Conservation (phyloP, 192 early-diverging fungal genomes). For the Phlyctochytrium arcticum region DNA sequence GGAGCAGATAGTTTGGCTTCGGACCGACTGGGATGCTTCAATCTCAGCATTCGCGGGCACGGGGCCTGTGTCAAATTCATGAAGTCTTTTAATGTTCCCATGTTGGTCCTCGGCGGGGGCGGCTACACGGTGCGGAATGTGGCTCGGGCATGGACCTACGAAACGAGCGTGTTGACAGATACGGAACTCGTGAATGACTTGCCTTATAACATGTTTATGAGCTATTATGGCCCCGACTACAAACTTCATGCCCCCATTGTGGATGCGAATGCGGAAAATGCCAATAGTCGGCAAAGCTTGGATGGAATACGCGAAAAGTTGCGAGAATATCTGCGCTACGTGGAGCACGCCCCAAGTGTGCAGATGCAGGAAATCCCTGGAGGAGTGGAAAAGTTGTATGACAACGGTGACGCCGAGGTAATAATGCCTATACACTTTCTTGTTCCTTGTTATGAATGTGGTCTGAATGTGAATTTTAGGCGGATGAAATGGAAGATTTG, state of each 20-base stretch:
- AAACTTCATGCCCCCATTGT: conserved; percentile 73
- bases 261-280: conserved; percentile 72
- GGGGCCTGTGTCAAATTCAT: conserved; percentile 92
- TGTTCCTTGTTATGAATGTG: background rate
- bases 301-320: conserved; percentile 64
- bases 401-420: conserved; percentile 33
- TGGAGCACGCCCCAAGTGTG: conserved; percentile 74
- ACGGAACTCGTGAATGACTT: conserved; percentile 69
- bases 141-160: conserved; percentile 91
- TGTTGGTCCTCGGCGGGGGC: conserved; percentile 91
- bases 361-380: conserved; percentile 77
- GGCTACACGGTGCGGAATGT: conserved; percentile 98
- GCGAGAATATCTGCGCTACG: conserved; percentile 58
- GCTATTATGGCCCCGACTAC: conserved; percentile 90
- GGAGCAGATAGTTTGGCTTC: conserved; percentile 94
- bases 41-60: conserved; percentile 90
- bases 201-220: conserved; percentile 83
- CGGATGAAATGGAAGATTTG: conserved; percentile 32
- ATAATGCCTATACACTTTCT: conserved; percentile 2
- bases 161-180: conserved; percentile 80
- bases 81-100: conserved; percentile 84
- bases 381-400: conserved; percentile 30
- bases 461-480: conserved; percentile 3
- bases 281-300: conserved; percentile 79
- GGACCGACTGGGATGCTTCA: conserved; percentile 93